Base-by-base conservation (phyloP, 1,284 basidiomycete species). In the Boletus sp. region DNA sequence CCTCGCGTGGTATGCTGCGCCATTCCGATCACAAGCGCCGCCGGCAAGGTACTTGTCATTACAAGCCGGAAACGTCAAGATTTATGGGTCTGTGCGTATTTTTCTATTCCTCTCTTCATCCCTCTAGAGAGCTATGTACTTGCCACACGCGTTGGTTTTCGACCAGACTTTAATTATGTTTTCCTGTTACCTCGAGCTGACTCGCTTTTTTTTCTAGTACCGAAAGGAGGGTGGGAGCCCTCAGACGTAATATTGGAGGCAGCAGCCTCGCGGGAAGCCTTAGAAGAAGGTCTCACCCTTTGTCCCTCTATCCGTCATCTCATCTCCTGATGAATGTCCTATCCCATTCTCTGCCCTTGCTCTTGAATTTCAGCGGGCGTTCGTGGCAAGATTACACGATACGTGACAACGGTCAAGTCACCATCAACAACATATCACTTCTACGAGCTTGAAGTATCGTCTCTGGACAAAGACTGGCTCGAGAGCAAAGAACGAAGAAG, bases 281-380 rank as follows among this genome's bases (percentile, higher is more conserved):
- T 85, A 70, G 88, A 91, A 88, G 88, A 91, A 90, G 88, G 88
- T 91, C 84, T 80, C 80, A 82, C 80, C 81, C 75, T 80, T 81
- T 81, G 75, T 80, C 80, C 79, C 77, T 84, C 74, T 82, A 68
- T 77, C 74, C 80, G 80, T 84, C 75, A 75, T 76, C 76, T 77
- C 80, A 71, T 65, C 75, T 77, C 79, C 79, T 81, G 72, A 81
- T 76, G 62, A 63, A 69, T 69, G 61, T 74, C 76, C 74, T 73
- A 68, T 73, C 69, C 63, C 62, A 60, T 69, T 69, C 57, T 51
- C 65, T 58, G 64, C 59, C 65, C 57, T 58, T 57, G 59, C 57
- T 61, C 59, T 59, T 62, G 51, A 49, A 52, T 60, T 62, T 66
- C 72, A 89, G 87, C 87, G 64, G 87, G 87, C 68, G 84, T 88